Conservation (phyloP, 148 eudicot genomes). For the Mesembryanthemum crystallinum region DNA sequence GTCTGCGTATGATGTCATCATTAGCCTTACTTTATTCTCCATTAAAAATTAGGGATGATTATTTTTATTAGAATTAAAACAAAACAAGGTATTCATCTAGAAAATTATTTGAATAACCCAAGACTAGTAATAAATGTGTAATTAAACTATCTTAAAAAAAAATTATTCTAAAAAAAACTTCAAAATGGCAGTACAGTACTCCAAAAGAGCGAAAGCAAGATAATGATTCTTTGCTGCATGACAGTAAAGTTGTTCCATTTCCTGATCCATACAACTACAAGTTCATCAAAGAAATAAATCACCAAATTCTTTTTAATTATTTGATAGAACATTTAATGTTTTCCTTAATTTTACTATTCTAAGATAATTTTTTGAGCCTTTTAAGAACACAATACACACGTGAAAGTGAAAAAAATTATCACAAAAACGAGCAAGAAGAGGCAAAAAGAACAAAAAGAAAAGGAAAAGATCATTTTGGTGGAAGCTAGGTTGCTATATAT, state of each 20-base stretch:
- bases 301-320: not conserved
- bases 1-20: no score
- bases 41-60: no score
- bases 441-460: not conserved
- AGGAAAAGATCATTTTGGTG: no score
- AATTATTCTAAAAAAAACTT: no score
- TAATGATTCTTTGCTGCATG: not conserved
- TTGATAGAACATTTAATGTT: not conserved
- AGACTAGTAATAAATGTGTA: no score
- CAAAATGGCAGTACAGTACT: not conserved
- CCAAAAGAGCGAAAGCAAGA: not conserved
- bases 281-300: constrained; percentile 4
- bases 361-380: constrained; percentile 22
- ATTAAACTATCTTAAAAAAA: no score
- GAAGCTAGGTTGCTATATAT: not conserved
- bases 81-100: no score
- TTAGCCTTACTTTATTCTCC: no score
- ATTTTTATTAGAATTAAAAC: no score
- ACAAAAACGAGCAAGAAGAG: constrained; percentile 15
- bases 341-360: not conserved
- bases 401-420: constrained; percentile 5
- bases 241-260: not conserved
- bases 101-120: no score
- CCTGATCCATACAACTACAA: constrained; percentile 27
- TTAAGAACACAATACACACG: constrained; percentile 8